Evolutionary conservation across 225 moss, liverwort and hornwort species (phyloP), one percentile per base, ranked within the genome.

Genomic region (Climacium dendroides): DNA sequence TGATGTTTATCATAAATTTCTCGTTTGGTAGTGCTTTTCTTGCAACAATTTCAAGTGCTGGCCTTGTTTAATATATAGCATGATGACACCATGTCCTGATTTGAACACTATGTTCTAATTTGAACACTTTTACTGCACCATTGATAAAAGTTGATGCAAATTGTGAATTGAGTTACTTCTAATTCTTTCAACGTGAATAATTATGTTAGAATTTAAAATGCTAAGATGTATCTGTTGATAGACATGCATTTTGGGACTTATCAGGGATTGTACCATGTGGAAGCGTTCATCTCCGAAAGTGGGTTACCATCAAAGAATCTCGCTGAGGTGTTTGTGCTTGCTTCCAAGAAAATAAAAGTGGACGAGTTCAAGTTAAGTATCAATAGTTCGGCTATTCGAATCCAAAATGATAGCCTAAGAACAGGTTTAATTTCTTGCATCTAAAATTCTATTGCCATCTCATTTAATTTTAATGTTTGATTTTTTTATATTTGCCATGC

Each of bases 121-220:
- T n/a, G n/a, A n/a, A n/a, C 3, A 25, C 0, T 70, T 43, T n/a
- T 23, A 28, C 1, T 0, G 3, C 5, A 58, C 8, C 15, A 26
- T 18, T 11, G 8, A 58, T 18, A 26, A 39, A 39, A 78, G 19
- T 5, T 58, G 78, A 28, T 1, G 1, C 19, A 39, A 78, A 55
- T 29, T 59, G 57, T 43, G 29, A 12, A 19, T 41, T 41, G 41
- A 53, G 8, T 41, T 39, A 28, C 4, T 29, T 17, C 5, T 0
- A 37, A 11, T n/a, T 18, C 6, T 37, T 78, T 74, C 13, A 52
- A 75, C 4, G 3, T 37, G 17, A 24, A 25, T 37, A 37, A 55
- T 18, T 17, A 26, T 78, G 3, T 55, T 11, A 4, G 5, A 25
- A 37, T 50, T 17, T 7, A 48, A 26, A 50, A 34, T n/a, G 15